Evolutionary conservation across 2,329 filamentous ascomycete genomes (phyloP), one percentile per base, ranked within the genome.

Genomic region (Exserohilum rostratum): DNA sequence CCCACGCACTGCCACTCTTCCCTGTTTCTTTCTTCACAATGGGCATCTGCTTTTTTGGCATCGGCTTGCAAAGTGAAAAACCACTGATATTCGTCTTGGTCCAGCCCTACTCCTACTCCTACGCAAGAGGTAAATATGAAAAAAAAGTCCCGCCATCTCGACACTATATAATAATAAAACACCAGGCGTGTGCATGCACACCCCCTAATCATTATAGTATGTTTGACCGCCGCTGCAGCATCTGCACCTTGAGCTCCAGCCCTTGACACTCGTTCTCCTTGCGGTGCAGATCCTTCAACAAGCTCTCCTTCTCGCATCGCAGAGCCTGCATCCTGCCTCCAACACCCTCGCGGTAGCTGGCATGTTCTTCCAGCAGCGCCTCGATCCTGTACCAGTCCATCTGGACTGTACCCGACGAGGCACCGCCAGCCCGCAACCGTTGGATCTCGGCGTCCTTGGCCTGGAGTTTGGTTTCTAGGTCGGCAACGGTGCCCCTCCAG

Each of bases 191-290:
- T 6, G 25, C 2, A n/a, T 17, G n/a, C n/a, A 10, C 7, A 6
- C n/a, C 30, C 12, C n/a, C 46, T 17, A 5, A 15, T 22, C 29
- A 9, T 42, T 51, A 64, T 13, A 55, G 43, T 9, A 63, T 54
- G 31, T 49, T 50, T 20, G 48, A 47, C 29, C 65, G 60, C 45
- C 72, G 61, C 53, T 72, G 68, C 33, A 77, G 49, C 39, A 52
- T 72, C 52, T 72, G 68, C 35, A 76, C 53, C 55, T 65, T 75
- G 29, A 67, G 67, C 55, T 78, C 76, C 40, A 78, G 55, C 20
- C 66, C 62, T 39, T 75, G 68, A 53, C 69, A 73, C 27, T 76
- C 74, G 50, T 77, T 76, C 57, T 78, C 76, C 60, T 72, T 73
- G 30, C 68, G 63, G 46, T 75, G 69, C 53, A 78, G 53, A 39